Base-by-base conservation (phyloP, 1,139 yeast genomes). In the Eremothecium coryli region DNA sequence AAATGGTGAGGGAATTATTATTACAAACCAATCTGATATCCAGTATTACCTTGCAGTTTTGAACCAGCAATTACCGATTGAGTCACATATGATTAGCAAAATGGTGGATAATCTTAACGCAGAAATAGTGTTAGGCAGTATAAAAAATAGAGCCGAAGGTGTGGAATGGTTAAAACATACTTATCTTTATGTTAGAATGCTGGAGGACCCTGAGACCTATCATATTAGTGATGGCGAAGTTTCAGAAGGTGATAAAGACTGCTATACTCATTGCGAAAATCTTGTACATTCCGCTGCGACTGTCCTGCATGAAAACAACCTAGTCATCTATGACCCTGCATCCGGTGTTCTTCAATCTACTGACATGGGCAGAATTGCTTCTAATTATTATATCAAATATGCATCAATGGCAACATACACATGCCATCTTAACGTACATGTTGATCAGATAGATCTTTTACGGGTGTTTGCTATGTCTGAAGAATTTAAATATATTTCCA, bases 1-100 rank as follows among this genome's bases (percentile, higher is more conserved):
- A 22, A 74, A 76, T 50, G 98, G 98, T 51, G 95, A 85, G 49
- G 98, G 98, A 62, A 76, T 90, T 5, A 85, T 90, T 26, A 85
- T 90, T 29, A 90, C 98, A 0, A 70, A 88, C 0, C 93, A 84
- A 43, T 76, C 79, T 13, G 94, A 86, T 49, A 68, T 90, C 16
- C 93, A 84, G 44, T 88, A 86, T 52, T 90, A 86, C 51, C 66
- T 90, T 54, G 94, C 96, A 0, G 70, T 90, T 17, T 65, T 88
- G 45, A 88, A 85, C 54, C 93, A 88, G 44, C 95, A 88, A 51
- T 62, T 88, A 24, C 95, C 97, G 0, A 88, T 90, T 34, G 97
- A 90, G 56, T 84, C 95, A 2, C 95, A 85, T 52, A 59, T 90
- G 40, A 71, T 84, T 64, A 60, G 77, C 16, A 74, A 69, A 43